Conservation (phyloP, 2,329 filamentous ascomycete genomes). For the Trichothecium sympodiale region DNA sequence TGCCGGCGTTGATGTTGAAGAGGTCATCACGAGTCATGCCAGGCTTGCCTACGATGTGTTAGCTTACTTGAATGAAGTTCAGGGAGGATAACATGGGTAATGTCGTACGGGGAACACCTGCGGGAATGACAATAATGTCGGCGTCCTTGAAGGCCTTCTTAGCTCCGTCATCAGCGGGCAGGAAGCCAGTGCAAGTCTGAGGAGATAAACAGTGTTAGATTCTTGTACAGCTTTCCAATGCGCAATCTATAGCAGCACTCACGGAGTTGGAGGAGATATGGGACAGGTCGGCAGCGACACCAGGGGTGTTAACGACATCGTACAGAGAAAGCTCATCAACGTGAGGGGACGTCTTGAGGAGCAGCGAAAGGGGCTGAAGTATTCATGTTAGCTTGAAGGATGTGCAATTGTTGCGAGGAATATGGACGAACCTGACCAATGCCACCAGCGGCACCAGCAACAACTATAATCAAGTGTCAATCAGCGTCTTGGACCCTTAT, state of each 20-base stretch:
- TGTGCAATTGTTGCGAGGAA: neutral
- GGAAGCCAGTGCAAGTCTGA: slow-evolving; percentile 77
- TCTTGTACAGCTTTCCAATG: slow-evolving; percentile 1
- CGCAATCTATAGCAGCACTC: slow-evolving; percentile 17
- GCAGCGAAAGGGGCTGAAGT: slow-evolving; percentile 78
- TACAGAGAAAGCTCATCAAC: slow-evolving; percentile 92
- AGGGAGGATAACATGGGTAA: neutral
- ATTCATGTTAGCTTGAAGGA: slow-evolving; percentile 7
- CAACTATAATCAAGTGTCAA: slow-evolving; percentile 36
- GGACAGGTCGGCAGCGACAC: slow-evolving; percentile 90
- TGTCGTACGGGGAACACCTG: slow-evolving; percentile 83
- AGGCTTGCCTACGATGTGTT: slow-evolving; percentile 64
- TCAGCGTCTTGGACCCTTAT: neutral
- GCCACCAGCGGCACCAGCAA: slow-evolving; percentile 94
- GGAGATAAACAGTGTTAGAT: slow-evolving; percentile 17
- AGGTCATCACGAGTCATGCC: slow-evolving; percentile 99
- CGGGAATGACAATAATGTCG: slow-evolving; percentile 94
- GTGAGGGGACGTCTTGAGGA: slow-evolving; percentile 82
- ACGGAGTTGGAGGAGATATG: slow-evolving; percentile 90
- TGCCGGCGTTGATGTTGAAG: slow-evolving; percentile 99
- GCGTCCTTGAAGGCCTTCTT: slow-evolving; percentile 84
- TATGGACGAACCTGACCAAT: slow-evolving; percentile 75
- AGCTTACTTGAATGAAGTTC: slow-evolving; percentile 3
- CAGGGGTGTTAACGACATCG: slow-evolving; percentile 98
- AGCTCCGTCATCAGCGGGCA: slow-evolving; percentile 76